Evolutionary conservation across 2,329 filamentous ascomycete species (phyloP), one percentile per base, ranked within the genome.

Genomic region (Aureobasidium sp.): DNA sequence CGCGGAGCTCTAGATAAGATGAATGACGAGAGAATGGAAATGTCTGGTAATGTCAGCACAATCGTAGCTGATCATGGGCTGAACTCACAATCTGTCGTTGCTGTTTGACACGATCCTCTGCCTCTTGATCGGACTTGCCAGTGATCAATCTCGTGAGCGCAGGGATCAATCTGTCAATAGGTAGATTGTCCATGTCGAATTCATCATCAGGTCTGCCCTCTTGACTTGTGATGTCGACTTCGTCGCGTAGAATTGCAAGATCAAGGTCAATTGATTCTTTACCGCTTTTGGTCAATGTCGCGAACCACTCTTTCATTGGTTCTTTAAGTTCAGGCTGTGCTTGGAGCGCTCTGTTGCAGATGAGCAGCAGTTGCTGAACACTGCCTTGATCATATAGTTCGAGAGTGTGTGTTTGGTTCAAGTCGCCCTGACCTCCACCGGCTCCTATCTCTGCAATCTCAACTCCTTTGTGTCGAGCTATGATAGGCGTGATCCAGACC

Each of bases 11-110:
- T 0, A 84, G 81, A 67, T 96, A 95, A 0, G 93, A 97, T 0
- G 95, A 97, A 77, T 98, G 95, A 1, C 95, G 88, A 0, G 95
- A 95, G 74, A 95, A 98, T 0, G 95, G 93, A 70, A 97, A 98
- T 25, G 81, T 84, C 73, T 75, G 38, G 15, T 13, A 25, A 16
- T 42, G 64, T 71, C 25, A 58, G 42, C 45, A 70, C 59, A 29
- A 18, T 10, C 18, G 1, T 20, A 43, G 16, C 8, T 33, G 16
- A 11, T 25, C 18, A 36, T 29, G 50, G 20, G 15, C 29, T 25
- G 45, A 7, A 67, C 72, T 66, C 58, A 74, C 73, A 60, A 78
- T 74, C 10, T 71, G 70, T 56, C 51, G 40, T 23, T 56, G 70
- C 72, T 11, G 72, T 71, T 61, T 47, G 23, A 50, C n/a, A 29